Evolutionary conservation across 2,329 filamentous ascomycete genomes (phyloP).

Genomic region (Mariannaea sp.): DNA sequence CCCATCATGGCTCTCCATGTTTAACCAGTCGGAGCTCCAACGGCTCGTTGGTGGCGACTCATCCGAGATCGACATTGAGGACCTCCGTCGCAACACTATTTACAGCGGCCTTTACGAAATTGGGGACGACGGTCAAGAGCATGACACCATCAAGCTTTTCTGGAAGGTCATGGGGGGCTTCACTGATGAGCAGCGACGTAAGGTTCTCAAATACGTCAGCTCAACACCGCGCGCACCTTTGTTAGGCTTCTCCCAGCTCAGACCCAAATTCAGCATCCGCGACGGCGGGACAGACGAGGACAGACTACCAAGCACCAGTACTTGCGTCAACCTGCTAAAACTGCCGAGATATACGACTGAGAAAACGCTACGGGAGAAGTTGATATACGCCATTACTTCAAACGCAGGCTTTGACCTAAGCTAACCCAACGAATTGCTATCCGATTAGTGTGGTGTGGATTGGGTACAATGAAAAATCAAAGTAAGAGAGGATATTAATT

Average conservation of each 20-base stretch:
- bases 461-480: background rate
- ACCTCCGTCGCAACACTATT: slow-evolving; percentile 79
- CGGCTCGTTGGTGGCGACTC: slow-evolving; percentile 89
- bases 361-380: slow-evolving; percentile 71
- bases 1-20: slow-evolving; percentile 95
- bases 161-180: slow-evolving; percentile 86
- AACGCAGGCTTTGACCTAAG: slow-evolving; percentile 91
- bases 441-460: slow-evolving; percentile 6
- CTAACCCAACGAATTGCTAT: slow-evolving; percentile 39
- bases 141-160: slow-evolving; percentile 83
- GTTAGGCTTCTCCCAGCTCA: slow-evolving; percentile 84
- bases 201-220: slow-evolving; percentile 94
- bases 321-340: slow-evolving; percentile 94
- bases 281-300: slow-evolving; percentile 68
- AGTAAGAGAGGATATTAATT: slow-evolving; percentile 6
- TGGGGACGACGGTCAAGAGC: slow-evolving; percentile 86
- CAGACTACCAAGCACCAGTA: slow-evolving; percentile 89
- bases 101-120: slow-evolving; percentile 90
- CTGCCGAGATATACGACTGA: slow-evolving; percentile 78
- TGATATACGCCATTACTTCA: slow-evolving; percentile 87
- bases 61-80: slow-evolving; percentile 82
- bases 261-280: slow-evolving; percentile 85
- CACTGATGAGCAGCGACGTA: slow-evolving; percentile 75
- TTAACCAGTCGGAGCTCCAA: slow-evolving; percentile 94
- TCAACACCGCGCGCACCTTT: slow-evolving; percentile 89